Evolutionary conservation across 2,329 filamentous ascomycete genomes (phyloP).

Genomic region (Thyridium curvatum): DNA sequence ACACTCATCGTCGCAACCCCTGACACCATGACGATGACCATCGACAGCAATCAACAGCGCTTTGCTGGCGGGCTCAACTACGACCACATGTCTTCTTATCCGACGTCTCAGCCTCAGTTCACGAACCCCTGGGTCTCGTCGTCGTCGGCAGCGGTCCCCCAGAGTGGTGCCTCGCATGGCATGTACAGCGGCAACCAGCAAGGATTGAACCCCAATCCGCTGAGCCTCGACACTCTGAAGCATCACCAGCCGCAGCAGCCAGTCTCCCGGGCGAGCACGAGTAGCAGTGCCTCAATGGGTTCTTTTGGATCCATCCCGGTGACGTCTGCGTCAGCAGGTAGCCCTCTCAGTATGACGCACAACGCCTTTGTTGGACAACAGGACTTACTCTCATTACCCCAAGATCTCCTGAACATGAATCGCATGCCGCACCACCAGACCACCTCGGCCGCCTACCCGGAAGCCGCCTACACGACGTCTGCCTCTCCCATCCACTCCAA

Average conservation of each 20-base stretch:
- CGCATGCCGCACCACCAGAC: constrained; percentile 46
- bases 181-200: constrained; percentile 56
- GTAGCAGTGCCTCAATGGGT: constrained; percentile 55
- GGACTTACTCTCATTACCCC: constrained; percentile 64
- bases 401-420: constrained; percentile 69
- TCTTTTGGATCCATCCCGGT: constrained; percentile 69
- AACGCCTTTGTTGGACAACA: constrained; percentile 47
- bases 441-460: constrained; percentile 61
- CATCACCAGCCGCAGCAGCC: constrained; percentile 44
- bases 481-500: constrained; percentile 60
- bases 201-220: constrained; percentile 49
- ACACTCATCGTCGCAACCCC: constrained; percentile 4
- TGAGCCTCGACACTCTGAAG: constrained; percentile 50
- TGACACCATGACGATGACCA: constrained; percentile 83
- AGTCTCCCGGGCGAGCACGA: constrained; percentile 43
- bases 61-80: constrained; percentile 68
- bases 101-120: constrained; percentile 65
- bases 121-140: constrained; percentile 80
- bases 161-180: constrained; percentile 48
- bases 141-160: constrained; percentile 36
- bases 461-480: constrained; percentile 60
- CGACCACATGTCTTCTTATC: constrained; percentile 68
- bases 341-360: constrained; percentile 50
- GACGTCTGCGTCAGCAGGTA: constrained; percentile 68
- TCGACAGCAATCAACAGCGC: constrained; percentile 81